Conservation (phyloP, 2,329 filamentous ascomycete genomes). For the Colletotrichum tropicale region DNA sequence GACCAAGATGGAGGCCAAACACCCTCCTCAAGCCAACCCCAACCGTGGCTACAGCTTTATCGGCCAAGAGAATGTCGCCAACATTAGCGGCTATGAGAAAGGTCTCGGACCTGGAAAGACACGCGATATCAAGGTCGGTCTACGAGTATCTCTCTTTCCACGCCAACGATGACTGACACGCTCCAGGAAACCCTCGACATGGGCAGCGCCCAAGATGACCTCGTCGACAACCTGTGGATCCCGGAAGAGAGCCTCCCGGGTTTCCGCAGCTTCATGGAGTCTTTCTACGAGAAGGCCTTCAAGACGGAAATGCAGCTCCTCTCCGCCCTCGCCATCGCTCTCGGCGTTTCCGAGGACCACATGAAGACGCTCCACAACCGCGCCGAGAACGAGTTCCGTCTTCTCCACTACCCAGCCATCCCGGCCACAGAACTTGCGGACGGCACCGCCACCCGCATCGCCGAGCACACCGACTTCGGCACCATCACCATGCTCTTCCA, state of each 20-base stretch:
- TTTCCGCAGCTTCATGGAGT: conserved; percentile 33
- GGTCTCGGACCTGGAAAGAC: background rate
- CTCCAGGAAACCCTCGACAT: background rate
- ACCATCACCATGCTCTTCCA: conserved; percentile 36
- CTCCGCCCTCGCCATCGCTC: conserved; percentile 33
- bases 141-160: too few relatives aligned
- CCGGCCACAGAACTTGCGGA: conserved; percentile 43
- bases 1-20: conserved; percentile 31
- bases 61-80: conserved; percentile 30
- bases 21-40: conserved; percentile 30
- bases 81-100: conserved; percentile 28
- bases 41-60: conserved; percentile 34
- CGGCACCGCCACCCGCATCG: conserved; percentile 24
- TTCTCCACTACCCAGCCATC: conserved; percentile 23
- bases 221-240: conserved; percentile 40
- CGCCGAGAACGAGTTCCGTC: conserved; percentile 20
- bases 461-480: conserved; percentile 37
- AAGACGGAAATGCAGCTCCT: conserved; percentile 30
- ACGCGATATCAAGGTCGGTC: conserved; percentile 5
- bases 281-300: conserved; percentile 35
- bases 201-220: background rate
- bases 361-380: conserved; percentile 4
- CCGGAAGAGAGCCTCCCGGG: conserved; percentile 39
- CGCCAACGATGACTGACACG: background rate
- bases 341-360: conserved; percentile 30